These are phyloP conservation scores for Trametes elegans DNA, from an alignment of 768 basidiomycete genomes.

Conservation along the genomic window DNA sequence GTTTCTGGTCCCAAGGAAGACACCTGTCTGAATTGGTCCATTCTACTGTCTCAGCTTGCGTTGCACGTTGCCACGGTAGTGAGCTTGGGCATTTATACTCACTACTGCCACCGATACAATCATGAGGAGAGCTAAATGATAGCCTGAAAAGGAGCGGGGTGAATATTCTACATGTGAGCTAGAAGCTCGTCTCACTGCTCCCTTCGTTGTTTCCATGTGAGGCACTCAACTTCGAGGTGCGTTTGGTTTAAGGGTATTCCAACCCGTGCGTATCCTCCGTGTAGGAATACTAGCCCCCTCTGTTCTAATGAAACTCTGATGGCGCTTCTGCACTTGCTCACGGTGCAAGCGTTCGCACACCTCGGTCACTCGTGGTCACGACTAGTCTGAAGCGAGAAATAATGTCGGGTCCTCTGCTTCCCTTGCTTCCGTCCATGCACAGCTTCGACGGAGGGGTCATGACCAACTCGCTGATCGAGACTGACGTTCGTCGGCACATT, in stretches of 20 bases:
- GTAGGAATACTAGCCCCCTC: constrained; percentile 11
- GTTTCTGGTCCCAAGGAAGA: no score
- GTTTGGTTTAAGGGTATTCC: neutral
- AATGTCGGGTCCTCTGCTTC: neutral
- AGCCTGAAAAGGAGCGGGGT: neutral
- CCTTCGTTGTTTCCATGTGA: neutral
- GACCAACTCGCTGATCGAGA: neutral
- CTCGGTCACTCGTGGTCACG: constrained; percentile 16
- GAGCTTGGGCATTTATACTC: no score
- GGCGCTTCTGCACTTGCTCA: constrained; percentile 4
- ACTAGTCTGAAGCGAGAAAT: neutral
- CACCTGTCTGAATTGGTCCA: no score
- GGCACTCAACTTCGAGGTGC: neutral
- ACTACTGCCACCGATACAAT: neutral
- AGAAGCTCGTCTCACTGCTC: neutral
- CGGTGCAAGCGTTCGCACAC: constrained; percentile 12
- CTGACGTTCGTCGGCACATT: neutral
- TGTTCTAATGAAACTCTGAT: constrained; percentile 18
- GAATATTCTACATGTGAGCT: neutral
- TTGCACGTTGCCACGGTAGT: no score
- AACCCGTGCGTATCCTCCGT: constrained; percentile 1
- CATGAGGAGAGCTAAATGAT: neutral
- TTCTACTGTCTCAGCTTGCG: no score
- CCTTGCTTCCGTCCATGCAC: neutral
- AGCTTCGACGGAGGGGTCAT: neutral